A percentile compares a stretch with the other conserved stretches of the same genome.
Conservation (phyloP, 495 filamentous ascomycete species). For the Annulohypoxylon maeteangense region DNA sequence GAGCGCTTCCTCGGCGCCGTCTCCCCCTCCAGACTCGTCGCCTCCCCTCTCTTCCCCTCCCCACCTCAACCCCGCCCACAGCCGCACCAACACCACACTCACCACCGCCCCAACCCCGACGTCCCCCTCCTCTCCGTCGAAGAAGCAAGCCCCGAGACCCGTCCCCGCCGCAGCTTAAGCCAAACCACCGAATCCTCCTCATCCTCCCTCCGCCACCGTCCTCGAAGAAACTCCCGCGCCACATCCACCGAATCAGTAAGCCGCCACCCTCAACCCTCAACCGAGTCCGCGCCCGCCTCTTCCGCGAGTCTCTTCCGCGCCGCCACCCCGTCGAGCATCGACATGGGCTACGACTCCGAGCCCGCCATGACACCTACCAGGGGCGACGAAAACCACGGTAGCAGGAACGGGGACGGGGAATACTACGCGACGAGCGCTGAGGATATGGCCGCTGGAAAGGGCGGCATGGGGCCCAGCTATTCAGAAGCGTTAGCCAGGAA, state of each 20-base stretch:
- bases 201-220: slow-evolving; percentile 8
- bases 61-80: slow-evolving; percentile 28
- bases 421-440: slow-evolving; percentile 8
- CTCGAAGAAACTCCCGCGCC: slow-evolving; percentile 18
- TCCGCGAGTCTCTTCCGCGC: slow-evolving; percentile 31
- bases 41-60: slow-evolving; percentile 41
- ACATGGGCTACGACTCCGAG: slow-evolving; percentile 46
- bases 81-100: background rate
- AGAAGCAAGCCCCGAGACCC: slow-evolving; percentile 8
- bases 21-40: slow-evolving; percentile 26
- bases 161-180: slow-evolving; percentile 9
- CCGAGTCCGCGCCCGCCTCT: slow-evolving; percentile 24
- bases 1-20: slow-evolving; percentile 36
- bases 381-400: background rate
- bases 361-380: slow-evolving; percentile 37
- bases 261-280: slow-evolving; percentile 9
- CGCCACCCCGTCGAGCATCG: slow-evolving; percentile 40
- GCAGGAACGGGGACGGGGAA: background rate
- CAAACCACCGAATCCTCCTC: slow-evolving; percentile 30
- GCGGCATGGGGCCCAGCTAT: slow-evolving; percentile 22
- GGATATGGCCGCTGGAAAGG: background rate
- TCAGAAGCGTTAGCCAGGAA: slow-evolving; percentile 34
- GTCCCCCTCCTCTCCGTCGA: slow-evolving; percentile 27
- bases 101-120: background rate
- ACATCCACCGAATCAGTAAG: background rate